Conservation (phyloP, 352 stramenopile genomes). For the Saprolegnia diclina region DNA sequence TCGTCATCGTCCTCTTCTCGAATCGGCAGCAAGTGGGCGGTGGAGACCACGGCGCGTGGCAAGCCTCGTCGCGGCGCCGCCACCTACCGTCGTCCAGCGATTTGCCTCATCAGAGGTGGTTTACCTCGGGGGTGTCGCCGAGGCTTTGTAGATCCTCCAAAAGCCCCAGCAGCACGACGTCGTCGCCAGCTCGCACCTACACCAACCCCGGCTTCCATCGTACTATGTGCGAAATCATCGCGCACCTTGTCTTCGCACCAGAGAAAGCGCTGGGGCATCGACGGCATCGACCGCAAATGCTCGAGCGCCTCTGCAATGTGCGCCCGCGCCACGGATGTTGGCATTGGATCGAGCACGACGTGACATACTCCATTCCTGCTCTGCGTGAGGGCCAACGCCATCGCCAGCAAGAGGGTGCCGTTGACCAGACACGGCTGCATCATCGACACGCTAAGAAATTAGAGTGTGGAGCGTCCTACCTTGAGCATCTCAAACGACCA, state of each 20-base stretch:
- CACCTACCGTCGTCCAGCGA: too few relatives aligned
- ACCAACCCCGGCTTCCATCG: too few relatives aligned
- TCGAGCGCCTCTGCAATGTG: slow-evolving; percentile 10
- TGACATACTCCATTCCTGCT: neutral
- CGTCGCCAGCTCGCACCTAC: neutral
- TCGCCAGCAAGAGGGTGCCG: neutral
- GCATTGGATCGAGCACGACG: neutral
- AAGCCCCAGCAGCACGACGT: neutral
- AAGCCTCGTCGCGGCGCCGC: neutral
- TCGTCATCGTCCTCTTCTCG: neutral
- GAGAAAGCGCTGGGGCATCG: slow-evolving; percentile 9
- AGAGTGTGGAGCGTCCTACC: too few relatives aligned
- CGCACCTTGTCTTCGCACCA: slow-evolving; percentile 18
- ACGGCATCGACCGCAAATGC: neutral
- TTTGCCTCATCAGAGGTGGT: too few relatives aligned
- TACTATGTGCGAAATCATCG: too few relatives aligned
- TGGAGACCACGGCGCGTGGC: neutral
- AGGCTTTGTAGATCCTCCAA: slow-evolving; percentile 7
- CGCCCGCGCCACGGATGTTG: neutral
- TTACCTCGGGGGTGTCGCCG: neutral
- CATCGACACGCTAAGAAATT: too few relatives aligned
- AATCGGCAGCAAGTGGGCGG: neutral
- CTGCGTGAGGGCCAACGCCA: neutral
- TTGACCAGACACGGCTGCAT: slow-evolving; percentile 3
- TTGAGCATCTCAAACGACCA: slow-evolving; percentile 8